These are phyloP conservation scores for Epichloe scottii DNA, from an alignment of 2,329 filamentous ascomycete genomes.

Conservation along the genomic window DNA sequence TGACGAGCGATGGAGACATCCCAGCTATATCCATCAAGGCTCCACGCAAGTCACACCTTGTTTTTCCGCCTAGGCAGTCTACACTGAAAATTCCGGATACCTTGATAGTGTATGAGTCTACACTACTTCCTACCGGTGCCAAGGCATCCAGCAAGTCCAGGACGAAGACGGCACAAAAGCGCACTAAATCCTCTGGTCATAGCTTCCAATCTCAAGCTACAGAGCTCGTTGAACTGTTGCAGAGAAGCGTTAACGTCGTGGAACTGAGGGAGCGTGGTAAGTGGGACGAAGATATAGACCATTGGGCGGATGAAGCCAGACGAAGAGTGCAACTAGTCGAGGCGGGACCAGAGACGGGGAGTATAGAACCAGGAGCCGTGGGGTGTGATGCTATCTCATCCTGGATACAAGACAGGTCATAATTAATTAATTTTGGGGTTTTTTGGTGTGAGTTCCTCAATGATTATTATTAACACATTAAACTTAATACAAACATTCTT, in stretches of 20 bases:
- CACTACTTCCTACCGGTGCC: constrained; percentile 11
- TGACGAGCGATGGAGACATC: constrained; percentile 12
- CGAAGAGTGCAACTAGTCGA: constrained; percentile 27
- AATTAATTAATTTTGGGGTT: neutral
- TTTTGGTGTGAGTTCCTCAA: neutral
- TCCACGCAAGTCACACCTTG: constrained; percentile 29
- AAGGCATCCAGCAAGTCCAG: neutral
- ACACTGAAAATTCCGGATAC: constrained; percentile 36
- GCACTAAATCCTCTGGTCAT: constrained; percentile 21
- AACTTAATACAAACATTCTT: too few species aligned
- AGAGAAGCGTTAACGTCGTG: constrained; percentile 31
- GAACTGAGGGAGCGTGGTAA: constrained; percentile 30
- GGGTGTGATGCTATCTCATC: constrained; percentile 16
- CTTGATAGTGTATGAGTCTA: constrained; percentile 34
- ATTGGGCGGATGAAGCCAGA: constrained; percentile 20
- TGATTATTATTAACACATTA: neutral
- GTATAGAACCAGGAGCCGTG: constrained; percentile 14
- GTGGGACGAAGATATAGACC: constrained; percentile 28
- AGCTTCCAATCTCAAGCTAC: constrained; percentile 33
- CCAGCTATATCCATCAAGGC: constrained; percentile 10
- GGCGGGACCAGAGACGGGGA: constrained; percentile 19
- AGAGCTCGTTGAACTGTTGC: constrained; percentile 36
- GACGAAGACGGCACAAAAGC: constrained; percentile 10
- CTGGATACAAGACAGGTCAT: constrained; percentile 17
- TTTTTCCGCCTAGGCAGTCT: constrained; percentile 35